These are phyloP conservation scores for Scytalidium lignicola DNA, from an alignment of 2,329 filamentous ascomycete species.

Conservation along the genomic window DNA sequence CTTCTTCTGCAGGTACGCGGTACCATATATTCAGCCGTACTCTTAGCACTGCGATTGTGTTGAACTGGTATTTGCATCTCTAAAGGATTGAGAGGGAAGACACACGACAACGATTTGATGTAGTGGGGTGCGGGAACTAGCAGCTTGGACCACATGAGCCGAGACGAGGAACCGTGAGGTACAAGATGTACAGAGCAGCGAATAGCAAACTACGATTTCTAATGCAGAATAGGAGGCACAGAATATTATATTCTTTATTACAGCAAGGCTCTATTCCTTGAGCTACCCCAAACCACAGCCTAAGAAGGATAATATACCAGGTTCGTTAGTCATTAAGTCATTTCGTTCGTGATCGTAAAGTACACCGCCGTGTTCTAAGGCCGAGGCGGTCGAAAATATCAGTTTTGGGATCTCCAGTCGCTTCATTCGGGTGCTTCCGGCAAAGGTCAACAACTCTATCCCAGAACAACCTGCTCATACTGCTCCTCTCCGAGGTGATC, in stretches of 20 bases:
- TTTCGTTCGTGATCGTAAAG: background rate
- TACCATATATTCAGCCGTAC: background rate
- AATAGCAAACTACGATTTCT: no score
- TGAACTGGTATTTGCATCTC: background rate
- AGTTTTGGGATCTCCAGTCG: no score
- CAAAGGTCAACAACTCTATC: slow-evolving; percentile 10
- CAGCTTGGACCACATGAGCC: background rate
- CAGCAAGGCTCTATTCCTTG: background rate
- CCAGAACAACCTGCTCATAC: slow-evolving; percentile 27
- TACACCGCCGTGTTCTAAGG: background rate
- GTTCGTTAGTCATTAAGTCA: background rate
- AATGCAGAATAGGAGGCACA: background rate
- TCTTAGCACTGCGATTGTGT: background rate
- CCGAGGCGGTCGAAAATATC: no score
- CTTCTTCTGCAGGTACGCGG: background rate
- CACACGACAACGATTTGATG: background rate
- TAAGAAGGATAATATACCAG: background rate
- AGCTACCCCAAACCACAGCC: background rate
- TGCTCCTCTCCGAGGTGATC: slow-evolving; percentile 20
- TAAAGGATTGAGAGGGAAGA: background rate
- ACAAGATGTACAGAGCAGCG: background rate
- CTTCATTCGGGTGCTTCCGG: background rate
- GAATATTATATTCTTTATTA: background rate
- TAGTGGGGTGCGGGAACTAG: background rate
- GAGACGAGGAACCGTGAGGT: background rate